phyloP scores from a whole-genome alignment of 768 basidiomycete genomes.

The Suillus subaureus region DNA sequence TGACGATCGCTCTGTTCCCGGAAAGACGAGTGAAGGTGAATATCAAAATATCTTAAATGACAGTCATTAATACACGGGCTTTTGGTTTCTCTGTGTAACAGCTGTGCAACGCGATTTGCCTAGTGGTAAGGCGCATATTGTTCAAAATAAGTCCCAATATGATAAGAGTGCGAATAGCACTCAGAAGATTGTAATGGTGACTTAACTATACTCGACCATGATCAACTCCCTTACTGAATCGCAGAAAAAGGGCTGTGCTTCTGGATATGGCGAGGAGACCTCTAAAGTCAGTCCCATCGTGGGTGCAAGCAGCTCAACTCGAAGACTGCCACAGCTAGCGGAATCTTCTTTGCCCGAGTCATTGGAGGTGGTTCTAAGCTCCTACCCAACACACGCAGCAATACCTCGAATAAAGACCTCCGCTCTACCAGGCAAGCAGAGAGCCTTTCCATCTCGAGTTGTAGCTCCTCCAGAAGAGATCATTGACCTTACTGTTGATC shows the following conservation, averaged over 20 bases:
- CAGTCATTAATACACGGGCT: background rate
- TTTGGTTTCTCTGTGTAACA: background rate
- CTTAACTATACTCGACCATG: background rate
- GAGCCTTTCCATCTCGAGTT: background rate
- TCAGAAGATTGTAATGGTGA: background rate
- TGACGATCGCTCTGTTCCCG: too few species aligned
- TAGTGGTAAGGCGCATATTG: background rate
- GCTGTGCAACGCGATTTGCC: background rate
- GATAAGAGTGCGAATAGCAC: background rate
- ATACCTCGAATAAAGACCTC: background rate
- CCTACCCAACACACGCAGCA: background rate
- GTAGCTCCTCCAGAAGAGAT: conserved; percentile 1
- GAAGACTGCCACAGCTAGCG: background rate
- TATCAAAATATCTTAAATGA: too few species aligned
- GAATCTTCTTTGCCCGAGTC: background rate
- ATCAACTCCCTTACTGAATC: background rate
- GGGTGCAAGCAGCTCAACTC: background rate
- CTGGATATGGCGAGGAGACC: background rate
- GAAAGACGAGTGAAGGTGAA: background rate
- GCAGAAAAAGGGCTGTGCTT: background rate
- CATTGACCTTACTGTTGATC: conserved; percentile 15
- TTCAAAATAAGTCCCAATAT: background rate
- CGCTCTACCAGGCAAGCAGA: background rate
- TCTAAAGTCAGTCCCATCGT: background rate
- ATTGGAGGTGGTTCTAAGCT: background rate